phyloP scores from a whole-genome alignment of 129 eudicot species.

The carrot (Daucus carota) region DH1_v3.0 NC_030382.2:12839501-12840000 shows the following conservation, averaged over 20 bases:
- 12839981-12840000: slow-evolving; percentile 1
- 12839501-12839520: slow-evolving; percentile 60
- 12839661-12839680: slow-evolving; percentile 90
- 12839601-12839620: not conserved
- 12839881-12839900: not conserved
- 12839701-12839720: slow-evolving; percentile 63
- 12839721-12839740: slow-evolving; percentile 71
- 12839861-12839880: not conserved
- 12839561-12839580: slow-evolving; percentile 78
- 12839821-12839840: slow-evolving; percentile 62
- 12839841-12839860: slow-evolving; percentile 18
- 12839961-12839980: slow-evolving; percentile 70
- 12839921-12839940: slow-evolving; percentile 44
- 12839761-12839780: slow-evolving; percentile 22
- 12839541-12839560: slow-evolving; percentile 79
- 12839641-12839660: not conserved
- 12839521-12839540: slow-evolving; percentile 51
- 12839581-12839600: not conserved
- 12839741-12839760: slow-evolving; percentile 48
- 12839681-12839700: slow-evolving; percentile 65
- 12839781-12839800: slow-evolving; percentile 37
- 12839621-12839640: no score
- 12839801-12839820: slow-evolving; percentile 65
- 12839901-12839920: no score
- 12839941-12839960: slow-evolving; percentile 72